These are phyloP conservation scores for Talaromyces sp. DNA, from an alignment of 2,329 filamentous ascomycete species.

Conservation along the genomic window DNA sequence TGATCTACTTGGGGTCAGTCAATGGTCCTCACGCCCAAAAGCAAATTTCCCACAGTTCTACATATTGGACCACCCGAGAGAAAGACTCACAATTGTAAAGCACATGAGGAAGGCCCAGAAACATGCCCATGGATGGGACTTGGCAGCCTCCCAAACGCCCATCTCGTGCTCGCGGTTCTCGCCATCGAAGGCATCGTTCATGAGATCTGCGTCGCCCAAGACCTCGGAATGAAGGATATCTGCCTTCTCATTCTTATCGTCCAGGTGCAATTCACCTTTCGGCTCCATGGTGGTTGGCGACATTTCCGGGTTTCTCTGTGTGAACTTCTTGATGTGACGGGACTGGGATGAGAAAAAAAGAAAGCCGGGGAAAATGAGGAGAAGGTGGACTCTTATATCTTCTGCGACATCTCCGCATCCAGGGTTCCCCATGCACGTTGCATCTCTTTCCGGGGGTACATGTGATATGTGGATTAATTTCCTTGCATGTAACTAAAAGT, in stretches of 20 bases:
- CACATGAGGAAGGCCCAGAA: constrained; percentile 49
- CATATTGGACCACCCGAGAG: not conserved
- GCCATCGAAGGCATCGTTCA: constrained; percentile 39
- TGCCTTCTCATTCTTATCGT: not conserved
- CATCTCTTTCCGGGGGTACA: not conserved
- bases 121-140: constrained; percentile 42
- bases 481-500: not conserved
- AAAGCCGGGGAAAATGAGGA: not conserved
- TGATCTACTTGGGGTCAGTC: constrained; percentile 33
- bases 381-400: not conserved
- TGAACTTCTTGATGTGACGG: not conserved
- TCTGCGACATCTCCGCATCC: not conserved
- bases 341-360: not conserved
- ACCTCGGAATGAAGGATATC: constrained; percentile 33
- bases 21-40: not conserved
- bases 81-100: constrained; percentile 44
- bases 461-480: not conserved
- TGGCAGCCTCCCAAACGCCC: constrained; percentile 36
- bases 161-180: constrained; percentile 44
- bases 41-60: not conserved
- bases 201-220: constrained; percentile 32
- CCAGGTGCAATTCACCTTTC: not conserved
- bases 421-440: not conserved
- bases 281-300: not conserved
- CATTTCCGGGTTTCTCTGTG: not conserved